Base-by-base conservation (phyloP, 108 stramenopile species). In the Stephanodiscus minutulus region DNA sequence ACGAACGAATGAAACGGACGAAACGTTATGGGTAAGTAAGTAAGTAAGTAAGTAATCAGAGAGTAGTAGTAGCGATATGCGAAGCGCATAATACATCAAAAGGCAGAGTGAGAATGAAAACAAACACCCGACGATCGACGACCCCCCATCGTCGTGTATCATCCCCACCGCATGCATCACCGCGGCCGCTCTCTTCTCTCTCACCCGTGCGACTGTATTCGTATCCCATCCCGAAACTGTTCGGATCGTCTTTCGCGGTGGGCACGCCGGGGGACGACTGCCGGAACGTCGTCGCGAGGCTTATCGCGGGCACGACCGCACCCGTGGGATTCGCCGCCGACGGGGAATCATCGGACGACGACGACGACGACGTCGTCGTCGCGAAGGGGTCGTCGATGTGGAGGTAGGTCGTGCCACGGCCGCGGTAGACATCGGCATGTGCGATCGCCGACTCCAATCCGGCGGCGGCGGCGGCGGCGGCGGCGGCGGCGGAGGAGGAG, bases 151-250 rank as follows among this genome's bases (percentile, higher is more conserved):
- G n/a, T n/a, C n/a, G n/a, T n/a, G n/a, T n/a, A n/a, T n/a, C n/a
- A n/a, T n/a, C n/a, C n/a, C n/a, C n/a, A n/a, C n/a, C n/a, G n/a
- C n/a, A n/a, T n/a, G n/a, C n/a, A n/a, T n/a, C n/a, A n/a, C n/a
- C n/a, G n/a, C n/a, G n/a, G n/a, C n/a, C n/a, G n/a, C n/a, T n/a
- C n/a, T n/a, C n/a, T n/a, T n/a, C 5, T 41, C 18, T 55, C 75
- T 15, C 27, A 76, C 82, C 83, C 28, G 88, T 88, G 44, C 92
- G 62, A 41, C 77, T 77, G 68, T 96, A 93, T 53, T 93, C 92
- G 76, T 79, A 97, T 46, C 96, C 95, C 44, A 79, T n/a, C 10
- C 91, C 91, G 67, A 87, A 91, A 72, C 88, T 89, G 46, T 91
- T 88, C 36, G 89, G 86, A 70, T 92, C 87, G 28, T 83, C 61